Conservation (phyloP, 1,139 yeast species). For the Blastobotrys proliferans region DNA sequence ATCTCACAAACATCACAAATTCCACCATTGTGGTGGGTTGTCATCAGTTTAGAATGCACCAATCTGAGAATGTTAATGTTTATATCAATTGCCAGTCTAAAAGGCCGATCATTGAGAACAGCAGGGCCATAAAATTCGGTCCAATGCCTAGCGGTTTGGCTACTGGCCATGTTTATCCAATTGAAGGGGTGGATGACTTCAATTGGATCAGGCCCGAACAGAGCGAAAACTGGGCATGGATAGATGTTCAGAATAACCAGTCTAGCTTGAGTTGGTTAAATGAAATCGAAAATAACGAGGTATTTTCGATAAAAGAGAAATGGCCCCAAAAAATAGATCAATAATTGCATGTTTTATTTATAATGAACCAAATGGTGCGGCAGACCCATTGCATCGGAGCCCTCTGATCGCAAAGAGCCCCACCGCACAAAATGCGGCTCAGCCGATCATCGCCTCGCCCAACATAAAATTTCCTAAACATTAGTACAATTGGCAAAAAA, state of each 20-base stretch:
- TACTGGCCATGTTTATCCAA: not conserved
- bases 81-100: slow-evolving; percentile 27
- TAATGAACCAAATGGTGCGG: not conserved
- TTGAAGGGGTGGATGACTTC: slow-evolving; percentile 31
- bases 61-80: slow-evolving; percentile 22
- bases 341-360: too few species aligned
- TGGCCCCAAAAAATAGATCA: not conserved
- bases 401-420: too few species aligned
- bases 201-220: slow-evolving; percentile 26
- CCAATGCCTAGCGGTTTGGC: slow-evolving; percentile 19
- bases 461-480: too few species aligned
- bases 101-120: slow-evolving; percentile 32
- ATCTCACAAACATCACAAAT: slow-evolving; percentile 21
- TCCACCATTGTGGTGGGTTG: slow-evolving; percentile 24
- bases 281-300: too few species aligned
- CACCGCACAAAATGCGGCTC: too few species aligned
- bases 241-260: slow-evolving; percentile 1
- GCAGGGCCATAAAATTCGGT: slow-evolving; percentile 24
- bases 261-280: not conserved
- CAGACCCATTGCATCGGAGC: not conserved
- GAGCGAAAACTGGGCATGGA: slow-evolving; percentile 24
- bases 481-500: too few species aligned
- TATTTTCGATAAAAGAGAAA: too few species aligned
- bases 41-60: slow-evolving; percentile 34
- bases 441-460: too few species aligned